Percentiles rank a stretch among this genome's conserved stretches.
Evolutionary conservation across 2,329 filamentous ascomycete species (phyloP).

Genomic region (Cladosporium sp.): DNA sequence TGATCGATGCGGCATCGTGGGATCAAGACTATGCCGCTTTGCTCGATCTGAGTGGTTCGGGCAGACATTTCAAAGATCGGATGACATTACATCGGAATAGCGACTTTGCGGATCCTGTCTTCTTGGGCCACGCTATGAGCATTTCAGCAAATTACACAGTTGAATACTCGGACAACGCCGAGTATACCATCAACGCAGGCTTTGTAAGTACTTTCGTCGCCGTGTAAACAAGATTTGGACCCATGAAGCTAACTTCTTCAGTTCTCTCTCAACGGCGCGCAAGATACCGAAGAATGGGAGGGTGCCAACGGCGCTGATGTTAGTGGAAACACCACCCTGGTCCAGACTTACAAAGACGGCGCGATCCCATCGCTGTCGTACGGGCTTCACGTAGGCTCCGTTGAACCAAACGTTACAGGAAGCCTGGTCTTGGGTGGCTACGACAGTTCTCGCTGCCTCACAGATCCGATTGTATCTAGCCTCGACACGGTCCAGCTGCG

Average conservation of each 20-base stretch:
- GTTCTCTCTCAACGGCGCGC: conserved; percentile 23
- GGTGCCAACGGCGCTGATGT: not conserved
- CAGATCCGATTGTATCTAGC: conserved; percentile 16
- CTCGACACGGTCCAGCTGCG: conserved; percentile 33
- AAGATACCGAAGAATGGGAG: conserved; percentile 5
- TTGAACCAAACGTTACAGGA: conserved; percentile 20
- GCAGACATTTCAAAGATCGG: conserved; percentile 16
- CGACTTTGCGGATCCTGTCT: conserved; percentile 4
- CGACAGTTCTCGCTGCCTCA: conserved; percentile 25
- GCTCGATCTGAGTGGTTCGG: conserved; percentile 21
- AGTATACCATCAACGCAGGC: conserved; percentile 21
- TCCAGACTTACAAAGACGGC: conserved; percentile 18
- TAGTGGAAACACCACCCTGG: conserved; percentile 18
- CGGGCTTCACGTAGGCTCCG: conserved; percentile 26
- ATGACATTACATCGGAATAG: conserved; percentile 18
- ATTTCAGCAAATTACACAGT: conserved; percentile 13
- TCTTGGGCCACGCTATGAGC: not conserved
- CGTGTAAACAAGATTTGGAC: not conserved
- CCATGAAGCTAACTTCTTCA: conserved; percentile 4
- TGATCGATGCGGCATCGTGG: conserved; percentile 12
- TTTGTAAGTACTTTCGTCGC: conserved; percentile 18
- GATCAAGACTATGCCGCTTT: conserved; percentile 20
- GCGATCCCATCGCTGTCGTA: conserved; percentile 25
- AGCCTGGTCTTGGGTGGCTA: conserved; percentile 27
- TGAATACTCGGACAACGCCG: not conserved